Conservation (phyloP, 805 yeast species). For the Sugiyamaella floridensis region DNA sequence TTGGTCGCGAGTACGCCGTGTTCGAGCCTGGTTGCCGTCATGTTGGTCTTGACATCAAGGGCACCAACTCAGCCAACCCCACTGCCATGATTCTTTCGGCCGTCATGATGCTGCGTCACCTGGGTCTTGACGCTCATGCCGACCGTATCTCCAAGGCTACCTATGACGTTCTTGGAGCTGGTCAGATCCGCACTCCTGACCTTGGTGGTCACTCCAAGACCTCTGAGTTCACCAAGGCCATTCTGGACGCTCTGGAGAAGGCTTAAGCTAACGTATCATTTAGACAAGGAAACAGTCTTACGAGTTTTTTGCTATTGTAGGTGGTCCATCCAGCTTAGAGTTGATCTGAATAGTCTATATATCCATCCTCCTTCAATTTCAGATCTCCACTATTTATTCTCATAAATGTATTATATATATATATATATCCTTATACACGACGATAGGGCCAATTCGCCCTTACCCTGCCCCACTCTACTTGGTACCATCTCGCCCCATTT, state of each 20-base stretch:
- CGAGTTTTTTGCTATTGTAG: not conserved
- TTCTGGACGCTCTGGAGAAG: constrained; percentile 58
- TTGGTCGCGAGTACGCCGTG: constrained; percentile 95
- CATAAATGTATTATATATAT: too few species aligned
- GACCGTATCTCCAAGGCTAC: constrained; percentile 85
- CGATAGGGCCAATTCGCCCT: too few species aligned
- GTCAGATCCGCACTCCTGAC: constrained; percentile 77
- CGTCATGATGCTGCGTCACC: constrained; percentile 87
- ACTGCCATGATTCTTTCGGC: constrained; percentile 94
- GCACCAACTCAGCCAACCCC: constrained; percentile 94
- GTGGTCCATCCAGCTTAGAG: too few species aligned
- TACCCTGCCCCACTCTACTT: too few species aligned
- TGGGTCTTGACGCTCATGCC: constrained; percentile 80
- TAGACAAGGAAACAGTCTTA: not conserved
- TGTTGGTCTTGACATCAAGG: constrained; percentile 94
- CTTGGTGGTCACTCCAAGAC: constrained; percentile 88
- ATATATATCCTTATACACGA: too few species aligned
- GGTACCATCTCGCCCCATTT: too few species aligned
- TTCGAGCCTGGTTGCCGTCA: constrained; percentile 99
- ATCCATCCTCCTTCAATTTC: too few species aligned
- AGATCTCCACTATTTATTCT: too few species aligned
- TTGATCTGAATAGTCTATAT: too few species aligned
- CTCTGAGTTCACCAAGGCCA: constrained; percentile 89
- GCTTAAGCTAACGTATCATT: constrained; percentile 8
- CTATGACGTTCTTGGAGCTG: constrained; percentile 83